Base-by-base conservation (phyloP, 208 protist species). In the Lotmaria passim region DNA sequence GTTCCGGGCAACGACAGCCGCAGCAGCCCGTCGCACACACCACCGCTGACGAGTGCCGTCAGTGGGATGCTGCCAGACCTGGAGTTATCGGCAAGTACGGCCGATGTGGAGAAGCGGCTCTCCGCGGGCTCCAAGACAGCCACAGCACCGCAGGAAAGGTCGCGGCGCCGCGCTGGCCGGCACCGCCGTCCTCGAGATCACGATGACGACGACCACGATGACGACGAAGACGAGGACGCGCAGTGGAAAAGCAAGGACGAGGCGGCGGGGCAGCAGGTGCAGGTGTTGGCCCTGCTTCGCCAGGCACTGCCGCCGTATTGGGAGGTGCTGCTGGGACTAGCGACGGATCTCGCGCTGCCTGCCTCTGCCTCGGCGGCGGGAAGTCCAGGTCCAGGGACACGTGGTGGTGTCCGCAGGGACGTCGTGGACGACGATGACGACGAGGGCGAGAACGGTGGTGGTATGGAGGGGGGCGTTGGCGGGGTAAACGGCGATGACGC, bases 311-410 rank as follows among this genome's bases (percentile, higher is more conserved):
- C 78, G 7, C 38, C 65, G 23, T 83, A 76, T 57, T 73, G 73
- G 78, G 78, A 83, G 6, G 78, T 83, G 28, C 41, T 83, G 21
- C 55, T 75, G 28, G 76, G 76, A 23, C 7, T 47, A 10, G 47
- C 56, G 6, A 64, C 62, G 2, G 64, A 70, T n/a, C 44, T 65
- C 23, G 39, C 47, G 8, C 48, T 39, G 48, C 62, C 36, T 0
- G 23, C 63, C 12, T 7, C 23, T 14, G 17, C 43, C 19, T 33
- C 31, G 36, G 14, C 47, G 6, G 48, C 3, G 15, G 24, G 5
- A 11, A 15, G n/a, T n/a, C n/a, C n/a, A n/a, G n/a, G n/a, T n/a
- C n/a, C n/a, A n/a, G n/a, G 12, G 2, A 19, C 41, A 6, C 31
- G 48, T 34, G 28, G 4, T 10, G 26, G 8, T 53, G 30, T 11